phyloP scores from a whole-genome alignment of 768 basidiomycete genomes.

The Nevesoporus exiguus region DNA sequence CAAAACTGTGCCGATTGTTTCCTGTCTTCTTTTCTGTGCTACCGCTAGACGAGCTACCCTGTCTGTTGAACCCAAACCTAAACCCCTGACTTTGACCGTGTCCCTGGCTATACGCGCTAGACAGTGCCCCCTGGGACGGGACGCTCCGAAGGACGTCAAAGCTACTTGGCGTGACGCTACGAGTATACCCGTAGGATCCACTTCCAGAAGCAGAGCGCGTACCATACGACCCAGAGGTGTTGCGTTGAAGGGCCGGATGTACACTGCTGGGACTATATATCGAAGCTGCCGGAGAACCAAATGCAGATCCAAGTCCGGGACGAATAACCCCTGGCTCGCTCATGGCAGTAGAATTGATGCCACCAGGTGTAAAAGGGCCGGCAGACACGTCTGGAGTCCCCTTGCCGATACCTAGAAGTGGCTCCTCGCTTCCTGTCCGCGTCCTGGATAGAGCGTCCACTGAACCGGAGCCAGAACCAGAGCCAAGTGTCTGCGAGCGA shows the following conservation, averaged over 20 bases:
- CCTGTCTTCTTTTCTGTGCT: slow-evolving; percentile 15
- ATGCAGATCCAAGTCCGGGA: slow-evolving; percentile 28
- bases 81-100: slow-evolving; percentile 17
- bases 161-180: slow-evolving; percentile 27
- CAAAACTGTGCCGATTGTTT: slow-evolving; percentile 11
- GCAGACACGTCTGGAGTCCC: slow-evolving; percentile 3
- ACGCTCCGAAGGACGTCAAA: slow-evolving; percentile 28
- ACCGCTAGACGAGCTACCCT: slow-evolving; percentile 20
- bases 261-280: slow-evolving; percentile 16
- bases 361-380: slow-evolving; percentile 4
- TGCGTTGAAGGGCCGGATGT: slow-evolving; percentile 6
- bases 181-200: slow-evolving; percentile 22
- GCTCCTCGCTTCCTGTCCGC: slow-evolving; percentile 31
- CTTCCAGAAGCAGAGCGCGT: slow-evolving; percentile 20
- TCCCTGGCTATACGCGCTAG: slow-evolving; percentile 17
- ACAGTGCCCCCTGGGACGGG: slow-evolving; percentile 31
- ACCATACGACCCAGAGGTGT: slow-evolving; percentile 21
- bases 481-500: slow-evolving; percentile 29
- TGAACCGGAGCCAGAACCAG: slow-evolving; percentile 24
- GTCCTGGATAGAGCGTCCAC: slow-evolving; percentile 28
- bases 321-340: slow-evolving; percentile 11
- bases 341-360: slow-evolving; percentile 3
- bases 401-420: slow-evolving; percentile 20
- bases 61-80: slow-evolving; percentile 17
- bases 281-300: slow-evolving; percentile 26